Conservation (phyloP, 2,329 filamentous ascomycete species). For the Xylariaceae sp. region DNA sequence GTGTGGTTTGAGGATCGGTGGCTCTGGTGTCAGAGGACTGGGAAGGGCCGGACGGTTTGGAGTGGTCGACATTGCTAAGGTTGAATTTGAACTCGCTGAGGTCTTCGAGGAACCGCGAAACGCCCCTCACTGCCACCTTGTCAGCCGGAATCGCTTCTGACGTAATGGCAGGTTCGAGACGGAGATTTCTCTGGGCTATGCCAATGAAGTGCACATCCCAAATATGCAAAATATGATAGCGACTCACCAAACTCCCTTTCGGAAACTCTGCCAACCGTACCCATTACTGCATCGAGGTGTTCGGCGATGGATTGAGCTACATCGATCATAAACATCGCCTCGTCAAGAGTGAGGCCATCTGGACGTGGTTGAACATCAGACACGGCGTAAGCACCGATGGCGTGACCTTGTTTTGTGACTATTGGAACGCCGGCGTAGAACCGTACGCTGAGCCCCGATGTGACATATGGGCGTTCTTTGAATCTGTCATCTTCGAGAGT, state of each 20-base stretch:
- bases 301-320: conserved; percentile 55
- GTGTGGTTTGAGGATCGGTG: conserved; percentile 14
- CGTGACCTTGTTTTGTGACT: conserved; percentile 48
- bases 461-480: conserved; percentile 30
- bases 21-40: conserved; percentile 10
- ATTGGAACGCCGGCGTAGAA: conserved; percentile 52
- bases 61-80: conserved; percentile 9
- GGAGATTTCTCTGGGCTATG: no score
- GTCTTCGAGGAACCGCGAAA: conserved; percentile 24
- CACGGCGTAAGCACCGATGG: conserved; percentile 59
- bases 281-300: conserved; percentile 53
- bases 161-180: no score
- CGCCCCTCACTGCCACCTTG: no score
- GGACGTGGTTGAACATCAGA: conserved; percentile 45
- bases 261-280: conserved; percentile 18
- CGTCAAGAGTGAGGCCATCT: conserved; percentile 43
- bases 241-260: conserved; percentile 23
- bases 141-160: no score
- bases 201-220: no score
- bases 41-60: neutral
- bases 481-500: conserved; percentile 33
- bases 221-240: conserved; percentile 20
- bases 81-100: conserved; percentile 21
- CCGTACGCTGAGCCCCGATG: conserved; percentile 30
- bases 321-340: conserved; percentile 53